Percentiles rank a stretch among this genome's conserved stretches.
Evolutionary conservation across 2,329 filamentous ascomycete genomes (phyloP).

Genomic region (Alternaria consortialis): DNA sequence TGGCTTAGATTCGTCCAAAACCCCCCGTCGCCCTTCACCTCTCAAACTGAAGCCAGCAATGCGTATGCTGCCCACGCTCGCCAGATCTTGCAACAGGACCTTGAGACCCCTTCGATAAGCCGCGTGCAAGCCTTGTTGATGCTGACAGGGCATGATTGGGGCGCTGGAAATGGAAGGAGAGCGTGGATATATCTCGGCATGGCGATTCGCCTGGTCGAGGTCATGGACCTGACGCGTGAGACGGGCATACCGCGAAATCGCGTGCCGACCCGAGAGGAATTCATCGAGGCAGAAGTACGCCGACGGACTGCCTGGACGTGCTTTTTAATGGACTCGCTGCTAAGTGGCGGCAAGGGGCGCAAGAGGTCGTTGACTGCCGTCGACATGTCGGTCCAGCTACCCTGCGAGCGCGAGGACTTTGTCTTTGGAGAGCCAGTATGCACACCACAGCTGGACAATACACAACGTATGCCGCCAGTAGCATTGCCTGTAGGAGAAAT

Average conservation of each 20-base stretch:
- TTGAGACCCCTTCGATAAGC: slow-evolving; percentile 52
- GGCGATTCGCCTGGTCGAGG: slow-evolving; percentile 53
- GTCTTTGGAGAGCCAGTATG: slow-evolving; percentile 52
- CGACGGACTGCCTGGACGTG: slow-evolving; percentile 54
- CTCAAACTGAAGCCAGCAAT: slow-evolving; percentile 53
- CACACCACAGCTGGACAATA: slow-evolving; percentile 46
- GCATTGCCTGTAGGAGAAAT: slow-evolving; percentile 44
- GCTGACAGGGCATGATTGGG: slow-evolving; percentile 58
- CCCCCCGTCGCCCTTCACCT: slow-evolving; percentile 46
- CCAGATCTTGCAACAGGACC: slow-evolving; percentile 52
- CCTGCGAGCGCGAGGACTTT: slow-evolving; percentile 52
- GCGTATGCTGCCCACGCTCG: slow-evolving; percentile 53
- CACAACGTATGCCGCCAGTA: slow-evolving; percentile 40
- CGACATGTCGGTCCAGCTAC: slow-evolving; percentile 53
- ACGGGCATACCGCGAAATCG: slow-evolving; percentile 41
- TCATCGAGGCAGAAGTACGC: slow-evolving; percentile 53
- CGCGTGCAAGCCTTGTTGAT: slow-evolving; percentile 54
- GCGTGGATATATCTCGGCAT: slow-evolving; percentile 56
- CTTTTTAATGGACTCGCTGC: slow-evolving; percentile 55
- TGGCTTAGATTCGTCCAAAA: slow-evolving; percentile 48
- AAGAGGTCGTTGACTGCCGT: slow-evolving; percentile 45
- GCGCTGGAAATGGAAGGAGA: slow-evolving; percentile 54
- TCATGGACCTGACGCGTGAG: slow-evolving; percentile 53
- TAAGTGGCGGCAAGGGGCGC: slow-evolving; percentile 53
- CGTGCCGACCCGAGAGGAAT: slow-evolving; percentile 49